Percentiles rank a stretch among this genome's conserved stretches.
Evolutionary conservation across 1,284 basidiomycete genomes (phyloP).

Genomic region (Tausonia pullulans): DNA sequence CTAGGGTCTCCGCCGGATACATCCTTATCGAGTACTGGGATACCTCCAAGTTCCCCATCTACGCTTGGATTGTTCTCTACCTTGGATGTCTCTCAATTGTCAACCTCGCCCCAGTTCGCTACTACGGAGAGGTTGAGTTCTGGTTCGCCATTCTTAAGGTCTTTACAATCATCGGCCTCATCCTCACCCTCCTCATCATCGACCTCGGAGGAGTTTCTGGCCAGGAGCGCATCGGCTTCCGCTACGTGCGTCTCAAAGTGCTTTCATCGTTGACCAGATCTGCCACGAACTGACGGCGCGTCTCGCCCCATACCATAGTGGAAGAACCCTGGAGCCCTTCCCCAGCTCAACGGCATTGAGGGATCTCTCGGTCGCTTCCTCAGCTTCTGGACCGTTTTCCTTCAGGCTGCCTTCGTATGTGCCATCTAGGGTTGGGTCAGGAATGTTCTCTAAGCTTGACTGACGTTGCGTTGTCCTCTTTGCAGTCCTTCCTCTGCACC

Average conservation of each 20-base stretch:
- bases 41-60: constrained; percentile 15
- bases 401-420: constrained; percentile 24
- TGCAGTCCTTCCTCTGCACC: constrained; percentile 11
- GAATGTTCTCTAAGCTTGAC: background rate
- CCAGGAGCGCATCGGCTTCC: too few species aligned
- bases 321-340: constrained; percentile 39
- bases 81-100: constrained; percentile 14
- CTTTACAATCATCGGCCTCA: constrained; percentile 43
- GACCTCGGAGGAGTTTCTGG: too few species aligned
- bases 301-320: constrained; percentile 26
- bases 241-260: too few species aligned
- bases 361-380: constrained; percentile 32
- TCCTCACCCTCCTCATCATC: background rate
- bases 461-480: background rate
- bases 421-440: background rate
- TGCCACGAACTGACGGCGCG: too few species aligned
- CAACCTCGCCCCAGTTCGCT: constrained; percentile 19
- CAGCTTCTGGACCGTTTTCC: constrained; percentile 22
- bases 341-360: constrained; percentile 31
- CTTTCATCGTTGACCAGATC: too few species aligned
- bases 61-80: constrained; percentile 25
- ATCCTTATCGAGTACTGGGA: constrained; percentile 72
- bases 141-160: constrained; percentile 49
- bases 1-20: constrained; percentile 50
- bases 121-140: constrained; percentile 46